Base-by-base conservation (phyloP, 2,329 filamentous ascomycete genomes). In the Pestalotiopsis sp. region DNA sequence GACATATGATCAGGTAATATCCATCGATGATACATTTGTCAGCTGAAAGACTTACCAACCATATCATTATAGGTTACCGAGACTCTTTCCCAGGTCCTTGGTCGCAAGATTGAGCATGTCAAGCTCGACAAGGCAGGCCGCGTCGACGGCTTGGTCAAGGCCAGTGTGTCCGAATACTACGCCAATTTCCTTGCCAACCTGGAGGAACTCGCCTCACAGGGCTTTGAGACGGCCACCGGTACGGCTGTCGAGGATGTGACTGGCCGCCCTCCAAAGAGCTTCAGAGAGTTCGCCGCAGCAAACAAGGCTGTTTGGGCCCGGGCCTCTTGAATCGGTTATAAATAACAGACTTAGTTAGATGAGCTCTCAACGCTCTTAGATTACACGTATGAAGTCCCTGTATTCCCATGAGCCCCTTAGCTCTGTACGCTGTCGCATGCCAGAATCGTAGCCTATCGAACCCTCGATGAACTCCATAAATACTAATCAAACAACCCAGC, bases 91-190 rank as follows among this genome's bases (percentile, higher is more conserved):
- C 66, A 69, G 45, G 70, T 72, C 31, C 70, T 73, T 17, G 72
- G 72, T 7, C 72, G 71, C 66, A 70, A 71, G 69, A 70, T 74
- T 57, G 71, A 72, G 63, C 73, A 74, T 67, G 72, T 72, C 13
- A 72, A 74, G 67, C 71, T 68, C 5, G 70, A 71, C 63, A 70
- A 72, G 64, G 59, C 65, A 2, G 67, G 67, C 20, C 68, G 70
- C 13, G 69, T 72, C 38, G 63, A 73, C 5, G 36, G 64, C 12
- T 38, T 74, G 23, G 64, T 70, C 59, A 61, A 70, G 1, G 68
- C 68, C 17, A 71, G 71, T 36, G 9, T 73, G 9, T 68, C 69
- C 1, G 70, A 71, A 12, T 71, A 74, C 67, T 69, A 66, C 39
- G 71, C 71, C 25, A 31, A 63, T 36, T 71, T 73, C 20, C 20